phyloP scores from a whole-genome alignment of 345 rosid species.

The Sisymbrium irio region DNA sequence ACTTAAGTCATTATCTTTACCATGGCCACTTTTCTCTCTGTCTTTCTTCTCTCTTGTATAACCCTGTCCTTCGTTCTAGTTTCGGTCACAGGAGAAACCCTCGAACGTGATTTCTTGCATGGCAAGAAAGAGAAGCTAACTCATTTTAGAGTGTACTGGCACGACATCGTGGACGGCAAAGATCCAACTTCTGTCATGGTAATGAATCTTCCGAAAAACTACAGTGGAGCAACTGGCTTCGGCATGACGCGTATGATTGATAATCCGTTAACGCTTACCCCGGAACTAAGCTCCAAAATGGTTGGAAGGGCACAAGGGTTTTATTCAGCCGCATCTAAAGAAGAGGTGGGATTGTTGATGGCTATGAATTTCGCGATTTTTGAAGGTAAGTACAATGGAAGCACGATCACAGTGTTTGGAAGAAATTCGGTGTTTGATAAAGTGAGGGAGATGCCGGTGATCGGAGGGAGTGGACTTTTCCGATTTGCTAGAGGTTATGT shows the following conservation, averaged over 20 bases:
- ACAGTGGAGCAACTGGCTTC: constrained; percentile 30
- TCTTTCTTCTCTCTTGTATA: constrained; percentile 9
- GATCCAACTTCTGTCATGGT: constrained; percentile 43
- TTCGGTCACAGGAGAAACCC: constrained; percentile 14
- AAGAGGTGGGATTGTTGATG: constrained; percentile 56
- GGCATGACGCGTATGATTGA: constrained; percentile 61
- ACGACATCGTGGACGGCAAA: constrained; percentile 47
- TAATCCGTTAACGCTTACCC: constrained; percentile 54
- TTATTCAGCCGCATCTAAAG: constrained; percentile 47
- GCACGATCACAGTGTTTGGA: constrained; percentile 62
- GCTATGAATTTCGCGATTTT: constrained; percentile 60
- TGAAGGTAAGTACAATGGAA: constrained; percentile 66
- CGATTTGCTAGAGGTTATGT: constrained; percentile 75
- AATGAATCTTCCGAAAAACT: constrained; percentile 31
- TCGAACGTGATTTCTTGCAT: constrained; percentile 28
- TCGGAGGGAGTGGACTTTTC: constrained; percentile 72
- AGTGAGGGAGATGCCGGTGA: constrained; percentile 75
- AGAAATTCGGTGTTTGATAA: constrained; percentile 46
- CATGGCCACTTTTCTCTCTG: constrained; percentile 16
- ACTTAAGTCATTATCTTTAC: constrained; percentile 2
- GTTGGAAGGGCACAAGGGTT: constrained; percentile 79
- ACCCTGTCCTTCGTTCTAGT: background rate
- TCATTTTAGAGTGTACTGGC: constrained; percentile 64
- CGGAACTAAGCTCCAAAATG: constrained; percentile 50
- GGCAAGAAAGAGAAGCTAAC: constrained; percentile 52